These are phyloP conservation scores for Aspergillus tubingensis DNA, from an alignment of 2,329 filamentous ascomycete genomes.

Conservation along the genomic window DNA sequence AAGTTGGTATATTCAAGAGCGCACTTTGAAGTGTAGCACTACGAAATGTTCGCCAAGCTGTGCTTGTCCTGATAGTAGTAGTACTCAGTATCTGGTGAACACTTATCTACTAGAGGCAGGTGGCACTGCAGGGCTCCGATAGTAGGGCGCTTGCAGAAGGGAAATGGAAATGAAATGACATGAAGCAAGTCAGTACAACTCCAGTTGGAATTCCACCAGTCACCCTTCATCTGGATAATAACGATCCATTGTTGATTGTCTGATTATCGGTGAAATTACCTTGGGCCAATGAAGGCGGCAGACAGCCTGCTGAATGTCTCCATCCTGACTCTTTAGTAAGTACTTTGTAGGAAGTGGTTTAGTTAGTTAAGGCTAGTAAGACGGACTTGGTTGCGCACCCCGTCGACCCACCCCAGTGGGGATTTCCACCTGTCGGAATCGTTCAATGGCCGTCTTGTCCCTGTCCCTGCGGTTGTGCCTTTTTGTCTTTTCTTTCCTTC, in stretches of 20 bases:
- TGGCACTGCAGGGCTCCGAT: too few species aligned
- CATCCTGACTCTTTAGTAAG: not conserved
- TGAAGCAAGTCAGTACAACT: not conserved
- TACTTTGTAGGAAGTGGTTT: too few species aligned
- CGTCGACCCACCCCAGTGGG: not conserved
- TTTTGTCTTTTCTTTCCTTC: not conserved
- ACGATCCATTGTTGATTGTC: not conserved
- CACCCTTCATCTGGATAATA: not conserved
- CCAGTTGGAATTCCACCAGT: not conserved
- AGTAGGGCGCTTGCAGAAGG: not conserved
- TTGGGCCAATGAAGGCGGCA: conserved; percentile 4
- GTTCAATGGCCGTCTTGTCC: conserved; percentile 5
- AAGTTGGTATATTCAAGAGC: too few species aligned
- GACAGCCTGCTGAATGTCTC: not conserved
- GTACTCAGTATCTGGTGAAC: too few species aligned
- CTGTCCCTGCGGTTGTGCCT: conserved; percentile 1
- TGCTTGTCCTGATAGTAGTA: too few species aligned
- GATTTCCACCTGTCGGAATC: conserved; percentile 9
- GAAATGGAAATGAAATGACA: not conserved
- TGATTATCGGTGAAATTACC: conserved; percentile 1
- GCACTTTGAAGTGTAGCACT: too few species aligned
- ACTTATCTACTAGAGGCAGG: too few species aligned
- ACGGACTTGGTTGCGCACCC: not conserved
- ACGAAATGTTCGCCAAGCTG: too few species aligned
- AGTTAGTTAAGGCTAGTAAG: too few species aligned